phyloP scores from a whole-genome alignment of 169 alveolate species.

The Babesia divergens region DNA sequence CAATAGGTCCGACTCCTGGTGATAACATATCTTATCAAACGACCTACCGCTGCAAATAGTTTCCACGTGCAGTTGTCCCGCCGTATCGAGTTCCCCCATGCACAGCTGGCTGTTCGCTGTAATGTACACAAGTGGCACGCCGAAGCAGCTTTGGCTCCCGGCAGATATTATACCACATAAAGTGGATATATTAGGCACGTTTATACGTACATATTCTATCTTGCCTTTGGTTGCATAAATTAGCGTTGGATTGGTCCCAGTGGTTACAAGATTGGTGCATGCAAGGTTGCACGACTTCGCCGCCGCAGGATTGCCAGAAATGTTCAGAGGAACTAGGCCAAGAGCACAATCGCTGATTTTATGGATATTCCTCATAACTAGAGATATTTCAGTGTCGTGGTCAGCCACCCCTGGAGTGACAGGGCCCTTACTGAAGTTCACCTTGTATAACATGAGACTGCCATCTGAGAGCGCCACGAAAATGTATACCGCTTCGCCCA shows the following conservation, averaged over 20 bases:
- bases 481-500: constrained; percentile 8
- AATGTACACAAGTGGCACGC: constrained; percentile 16
- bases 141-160: background rate
- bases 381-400: background rate
- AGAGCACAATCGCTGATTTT: constrained; percentile 25
- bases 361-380: constrained; percentile 1
- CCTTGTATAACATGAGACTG: constrained; percentile 14
- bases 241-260: constrained; percentile 35
- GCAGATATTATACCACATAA: background rate
- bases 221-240: constrained; percentile 37
- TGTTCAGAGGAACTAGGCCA: constrained; percentile 1
- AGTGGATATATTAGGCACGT: constrained; percentile 10
- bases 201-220: constrained; percentile 26
- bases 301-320: background rate
- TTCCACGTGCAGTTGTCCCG: constrained; percentile 40
- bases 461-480: constrained; percentile 57
- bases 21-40: constrained; percentile 50
- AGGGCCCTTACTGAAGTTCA: background rate
- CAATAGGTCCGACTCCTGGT: constrained; percentile 29
- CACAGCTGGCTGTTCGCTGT: background rate
- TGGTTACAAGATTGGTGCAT: constrained; percentile 11
- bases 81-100: constrained; percentile 34
- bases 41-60: constrained; percentile 38
- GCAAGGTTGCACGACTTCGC: constrained; percentile 7
- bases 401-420: background rate